These are phyloP conservation scores for Coleophoma eucalyptorum DNA, from an alignment of 2,329 filamentous ascomycete species.

Conservation along the genomic window DNA sequence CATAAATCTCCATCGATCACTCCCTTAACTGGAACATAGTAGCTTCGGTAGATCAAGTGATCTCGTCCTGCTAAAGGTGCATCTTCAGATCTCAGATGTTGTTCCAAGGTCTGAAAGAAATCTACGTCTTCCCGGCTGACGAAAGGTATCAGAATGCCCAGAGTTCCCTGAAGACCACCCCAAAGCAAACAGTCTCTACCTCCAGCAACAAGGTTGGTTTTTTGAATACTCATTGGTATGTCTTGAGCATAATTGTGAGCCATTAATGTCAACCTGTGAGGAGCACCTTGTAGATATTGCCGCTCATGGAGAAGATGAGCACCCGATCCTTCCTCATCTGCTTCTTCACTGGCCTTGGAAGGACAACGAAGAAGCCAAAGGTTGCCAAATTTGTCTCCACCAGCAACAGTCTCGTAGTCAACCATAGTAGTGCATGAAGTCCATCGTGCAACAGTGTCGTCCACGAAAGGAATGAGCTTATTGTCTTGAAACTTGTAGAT, in stretches of 20 bases:
- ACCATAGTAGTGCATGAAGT: conserved; percentile 90
- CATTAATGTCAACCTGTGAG: conserved; percentile 80
- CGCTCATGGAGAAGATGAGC: conserved; percentile 89
- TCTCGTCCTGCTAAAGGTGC: conserved; percentile 87
- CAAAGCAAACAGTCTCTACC: conserved; percentile 89
- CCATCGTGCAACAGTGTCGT: conserved; percentile 87
- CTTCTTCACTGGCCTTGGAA: conserved; percentile 78
- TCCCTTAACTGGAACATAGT: conserved; percentile 95
- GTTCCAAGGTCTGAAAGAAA: conserved; percentile 94
- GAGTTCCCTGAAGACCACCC: conserved; percentile 90
- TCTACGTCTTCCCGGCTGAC: conserved; percentile 89
- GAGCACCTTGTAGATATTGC: conserved; percentile 83
- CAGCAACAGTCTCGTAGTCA: conserved; percentile 93
- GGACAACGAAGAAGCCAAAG: conserved; percentile 89
- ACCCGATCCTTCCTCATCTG: conserved; percentile 87
- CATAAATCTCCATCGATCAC: conserved; percentile 96
- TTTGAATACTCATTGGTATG: conserved; percentile 85
- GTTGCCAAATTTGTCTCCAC: conserved; percentile 97
- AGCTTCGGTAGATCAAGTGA: conserved; percentile 91
- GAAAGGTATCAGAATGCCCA: conserved; percentile 92
- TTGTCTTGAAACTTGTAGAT: conserved; percentile 94
- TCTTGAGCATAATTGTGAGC: conserved; percentile 90
- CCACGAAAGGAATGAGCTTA: conserved; percentile 86
- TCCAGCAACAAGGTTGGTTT: conserved; percentile 84
- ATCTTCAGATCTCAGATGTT: conserved; percentile 81